Evolutionary conservation across 192 early-diverging fungal species (phyloP).

Genomic region (Lobosporangium transversale): DNA sequence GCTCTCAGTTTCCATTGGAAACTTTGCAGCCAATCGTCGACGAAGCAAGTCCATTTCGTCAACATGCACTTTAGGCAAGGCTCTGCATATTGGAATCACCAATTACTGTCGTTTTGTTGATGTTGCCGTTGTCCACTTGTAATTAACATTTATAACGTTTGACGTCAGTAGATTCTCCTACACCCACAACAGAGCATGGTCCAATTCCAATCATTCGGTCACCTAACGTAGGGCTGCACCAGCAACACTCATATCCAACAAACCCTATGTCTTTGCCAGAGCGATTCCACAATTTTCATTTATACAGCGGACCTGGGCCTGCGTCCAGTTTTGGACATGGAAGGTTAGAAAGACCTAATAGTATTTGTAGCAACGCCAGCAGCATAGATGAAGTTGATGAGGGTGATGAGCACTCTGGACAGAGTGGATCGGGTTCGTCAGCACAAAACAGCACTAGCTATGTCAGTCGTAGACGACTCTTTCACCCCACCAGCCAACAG

Average conservation of each 20-base stretch:
- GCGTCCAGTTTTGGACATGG: conserved; percentile 10
- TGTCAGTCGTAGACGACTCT: conserved; percentile 25
- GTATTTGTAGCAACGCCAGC: conserved; percentile 42
- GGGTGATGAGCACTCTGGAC: conserved; percentile 21
- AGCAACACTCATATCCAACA: background rate
- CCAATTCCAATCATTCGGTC: conserved; percentile 40
- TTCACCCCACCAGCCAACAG: conserved; percentile 12
- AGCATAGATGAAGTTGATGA: conserved; percentile 44
- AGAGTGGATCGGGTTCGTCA: conserved; percentile 30
- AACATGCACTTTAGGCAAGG: conserved; percentile 29
- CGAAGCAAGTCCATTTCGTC: conserved; percentile 52
- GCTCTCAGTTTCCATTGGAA: conserved; percentile 54
- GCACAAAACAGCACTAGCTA: conserved; percentile 32
- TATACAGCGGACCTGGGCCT: conserved; percentile 17
- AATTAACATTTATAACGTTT: too few species aligned
- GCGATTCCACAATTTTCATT: conserved; percentile 30
- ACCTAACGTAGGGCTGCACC: background rate
- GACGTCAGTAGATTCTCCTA: too few species aligned
- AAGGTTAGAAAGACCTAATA: conserved; percentile 35
- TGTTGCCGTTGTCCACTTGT: too few species aligned
- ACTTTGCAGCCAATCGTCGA: conserved; percentile 42
- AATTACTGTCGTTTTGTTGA: background rate
- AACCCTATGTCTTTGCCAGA: conserved; percentile 37
- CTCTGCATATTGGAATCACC: background rate
- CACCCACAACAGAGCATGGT: conserved; percentile 28